Percentiles rank a stretch among this genome's conserved stretches.
Conservation (phyloP, 2,329 filamentous ascomycete genomes). For the Acrocalymma vagum region DNA sequence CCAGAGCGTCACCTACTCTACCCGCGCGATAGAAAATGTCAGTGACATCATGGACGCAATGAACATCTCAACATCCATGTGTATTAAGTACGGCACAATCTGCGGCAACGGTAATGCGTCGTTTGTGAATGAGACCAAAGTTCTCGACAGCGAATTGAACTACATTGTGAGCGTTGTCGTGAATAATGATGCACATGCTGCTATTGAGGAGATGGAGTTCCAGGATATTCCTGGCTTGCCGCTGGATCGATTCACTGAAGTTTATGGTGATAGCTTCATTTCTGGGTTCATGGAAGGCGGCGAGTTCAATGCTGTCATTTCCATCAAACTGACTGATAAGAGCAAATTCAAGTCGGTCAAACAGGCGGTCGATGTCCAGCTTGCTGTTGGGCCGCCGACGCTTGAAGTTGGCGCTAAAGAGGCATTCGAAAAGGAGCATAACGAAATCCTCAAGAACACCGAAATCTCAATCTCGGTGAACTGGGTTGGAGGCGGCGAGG, state of each 20-base stretch:
- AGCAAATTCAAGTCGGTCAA: conserved; percentile 40
- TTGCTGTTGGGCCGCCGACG: conserved; percentile 33
- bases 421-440: conserved; percentile 27
- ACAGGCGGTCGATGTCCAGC: conserved; percentile 39
- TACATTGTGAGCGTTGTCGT: conserved; percentile 40
- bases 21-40: conserved; percentile 41
- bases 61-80: conserved; percentile 48
- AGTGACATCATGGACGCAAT: conserved; percentile 50
- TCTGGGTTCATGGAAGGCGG: conserved; percentile 43
- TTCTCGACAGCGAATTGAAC: conserved; percentile 39
- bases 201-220: conserved; percentile 31
- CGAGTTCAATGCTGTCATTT: conserved; percentile 44
- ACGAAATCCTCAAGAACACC: conserved; percentile 33
- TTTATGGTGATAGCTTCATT: conserved; percentile 45
- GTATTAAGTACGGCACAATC: conserved; percentile 50
- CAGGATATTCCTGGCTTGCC: conserved; percentile 35
- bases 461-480: conserved; percentile 45
- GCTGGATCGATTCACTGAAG: conserved; percentile 39
- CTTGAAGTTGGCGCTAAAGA: conserved; percentile 34
- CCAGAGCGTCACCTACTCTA: conserved; percentile 41
- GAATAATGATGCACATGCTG: conserved; percentile 30
- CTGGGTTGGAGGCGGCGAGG: conserved; percentile 43
- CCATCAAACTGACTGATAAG: conserved; percentile 42
- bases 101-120: conserved; percentile 41
- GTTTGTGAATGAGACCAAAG: conserved; percentile 41